A percentile compares a stretch with the other conserved stretches of the same genome.
These are phyloP conservation scores for Aspergillus pseudoviridinutans DNA, from an alignment of 2,329 filamentous ascomycete species.

Conservation along the genomic window DNA sequence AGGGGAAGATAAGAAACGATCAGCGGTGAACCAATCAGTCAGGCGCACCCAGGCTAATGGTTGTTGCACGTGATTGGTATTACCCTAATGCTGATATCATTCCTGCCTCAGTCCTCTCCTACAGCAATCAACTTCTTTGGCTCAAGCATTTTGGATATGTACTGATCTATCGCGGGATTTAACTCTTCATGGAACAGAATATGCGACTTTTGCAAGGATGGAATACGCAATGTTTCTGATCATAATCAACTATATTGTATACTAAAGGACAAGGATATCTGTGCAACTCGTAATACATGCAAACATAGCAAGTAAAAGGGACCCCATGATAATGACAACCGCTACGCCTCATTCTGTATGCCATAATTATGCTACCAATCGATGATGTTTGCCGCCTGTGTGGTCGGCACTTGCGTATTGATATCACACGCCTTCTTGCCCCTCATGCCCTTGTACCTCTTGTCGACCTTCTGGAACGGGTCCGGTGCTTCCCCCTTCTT, in stretches of 20 bases:
- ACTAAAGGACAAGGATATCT: neutral
- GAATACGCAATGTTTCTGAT: neutral
- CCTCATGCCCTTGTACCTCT: slow-evolving; percentile 53
- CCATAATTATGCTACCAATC: slow-evolving; percentile 26
- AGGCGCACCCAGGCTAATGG: neutral
- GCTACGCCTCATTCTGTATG: neutral
- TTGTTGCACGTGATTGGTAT: neutral
- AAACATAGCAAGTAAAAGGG: neutral
- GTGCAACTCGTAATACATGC: neutral
- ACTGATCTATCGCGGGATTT: neutral
- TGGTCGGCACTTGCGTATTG: slow-evolving; percentile 9
- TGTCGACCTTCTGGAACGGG: slow-evolving; percentile 55
- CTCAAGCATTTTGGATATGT: neutral
- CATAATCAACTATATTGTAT: neutral
- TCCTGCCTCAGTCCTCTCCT: neutral
- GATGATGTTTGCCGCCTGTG: slow-evolving; percentile 25
- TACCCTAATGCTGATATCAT: neutral
- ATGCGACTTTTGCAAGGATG: neutral
- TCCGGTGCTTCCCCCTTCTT: slow-evolving; percentile 62
- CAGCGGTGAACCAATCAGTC: neutral
- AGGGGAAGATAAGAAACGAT: neutral
- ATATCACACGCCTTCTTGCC: slow-evolving; percentile 46
- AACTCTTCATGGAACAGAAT: too few species aligned
- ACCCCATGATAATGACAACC: neutral
- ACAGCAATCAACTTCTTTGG: too few species aligned